These are phyloP conservation scores for Aspergillus pseudoglaucus DNA, from an alignment of 2,329 filamentous ascomycete species.

Conservation along the genomic window DNA sequence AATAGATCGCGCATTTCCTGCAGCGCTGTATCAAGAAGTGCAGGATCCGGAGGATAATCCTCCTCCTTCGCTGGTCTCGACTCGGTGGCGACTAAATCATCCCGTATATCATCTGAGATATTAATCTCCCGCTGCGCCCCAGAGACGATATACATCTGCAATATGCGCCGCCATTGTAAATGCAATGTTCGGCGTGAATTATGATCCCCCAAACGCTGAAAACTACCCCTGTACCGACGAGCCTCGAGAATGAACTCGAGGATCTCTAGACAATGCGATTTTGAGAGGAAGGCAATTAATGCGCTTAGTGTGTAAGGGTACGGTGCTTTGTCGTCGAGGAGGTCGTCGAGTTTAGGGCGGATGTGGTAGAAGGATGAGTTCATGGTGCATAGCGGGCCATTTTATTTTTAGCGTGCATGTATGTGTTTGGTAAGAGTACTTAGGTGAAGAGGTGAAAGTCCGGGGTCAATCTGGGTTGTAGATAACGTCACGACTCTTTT, in stretches of 20 bases:
- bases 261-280: constrained; percentile 89
- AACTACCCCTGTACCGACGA: constrained; percentile 65
- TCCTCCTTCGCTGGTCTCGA: background rate
- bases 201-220: constrained; percentile 36
- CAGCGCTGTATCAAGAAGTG: background rate
- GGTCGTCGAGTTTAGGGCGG: constrained; percentile 69
- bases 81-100: background rate
- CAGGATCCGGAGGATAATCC: background rate
- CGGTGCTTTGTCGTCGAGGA: constrained; percentile 71
- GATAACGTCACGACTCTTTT: background rate
- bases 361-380: constrained; percentile 16
- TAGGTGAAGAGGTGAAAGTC: too few species aligned
- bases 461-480: background rate
- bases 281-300: constrained; percentile 87
- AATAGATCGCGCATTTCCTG: background rate
- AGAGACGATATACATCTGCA: background rate
- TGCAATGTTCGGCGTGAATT: background rate
- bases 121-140: background rate
- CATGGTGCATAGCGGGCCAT: background rate
- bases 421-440: too few species aligned
- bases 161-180: background rate
- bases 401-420: too few species aligned
- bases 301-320: constrained; percentile 80
- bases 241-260: constrained; percentile 90
- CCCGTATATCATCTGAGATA: background rate